Conservation (phyloP, 345 rosid genomes). For the Lenwebbia sp. region DNA sequence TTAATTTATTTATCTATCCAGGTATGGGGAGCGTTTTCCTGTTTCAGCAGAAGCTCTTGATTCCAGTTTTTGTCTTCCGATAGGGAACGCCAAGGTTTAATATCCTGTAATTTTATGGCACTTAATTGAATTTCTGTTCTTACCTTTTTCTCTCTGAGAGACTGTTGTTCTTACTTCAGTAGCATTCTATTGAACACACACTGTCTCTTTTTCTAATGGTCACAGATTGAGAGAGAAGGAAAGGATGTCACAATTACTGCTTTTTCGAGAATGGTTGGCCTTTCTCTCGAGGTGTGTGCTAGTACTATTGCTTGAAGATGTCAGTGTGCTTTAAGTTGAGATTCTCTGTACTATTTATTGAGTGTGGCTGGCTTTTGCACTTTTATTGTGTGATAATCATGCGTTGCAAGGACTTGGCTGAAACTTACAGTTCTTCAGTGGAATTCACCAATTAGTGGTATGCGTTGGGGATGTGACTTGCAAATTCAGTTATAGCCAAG, state of each 20-base stretch:
- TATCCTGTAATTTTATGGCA: neutral
- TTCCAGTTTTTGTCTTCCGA: conserved; percentile 90
- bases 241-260: conserved; percentile 79
- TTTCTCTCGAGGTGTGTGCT: conserved; percentile 61
- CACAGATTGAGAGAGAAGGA: conserved; percentile 87
- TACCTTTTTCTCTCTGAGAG: neutral
- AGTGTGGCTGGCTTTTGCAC: neutral
- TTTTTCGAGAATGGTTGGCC: conserved; percentile 84
- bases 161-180: neutral
- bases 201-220: neutral
- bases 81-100: conserved; percentile 85
- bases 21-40: conserved; percentile 91
- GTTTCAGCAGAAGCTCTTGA: conserved; percentile 83
- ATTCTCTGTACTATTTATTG: neutral
- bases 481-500: neutral
- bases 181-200: neutral
- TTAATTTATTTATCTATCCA: neutral
- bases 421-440: neutral
- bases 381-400: neutral
- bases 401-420: neutral
- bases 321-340: neutral
- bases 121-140: neutral
- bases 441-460: neutral
- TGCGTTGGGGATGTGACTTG: neutral
- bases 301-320: neutral